phyloP scores from a whole-genome alignment of 1,284 basidiomycete genomes.

The Tylopilus sp. region DNA sequence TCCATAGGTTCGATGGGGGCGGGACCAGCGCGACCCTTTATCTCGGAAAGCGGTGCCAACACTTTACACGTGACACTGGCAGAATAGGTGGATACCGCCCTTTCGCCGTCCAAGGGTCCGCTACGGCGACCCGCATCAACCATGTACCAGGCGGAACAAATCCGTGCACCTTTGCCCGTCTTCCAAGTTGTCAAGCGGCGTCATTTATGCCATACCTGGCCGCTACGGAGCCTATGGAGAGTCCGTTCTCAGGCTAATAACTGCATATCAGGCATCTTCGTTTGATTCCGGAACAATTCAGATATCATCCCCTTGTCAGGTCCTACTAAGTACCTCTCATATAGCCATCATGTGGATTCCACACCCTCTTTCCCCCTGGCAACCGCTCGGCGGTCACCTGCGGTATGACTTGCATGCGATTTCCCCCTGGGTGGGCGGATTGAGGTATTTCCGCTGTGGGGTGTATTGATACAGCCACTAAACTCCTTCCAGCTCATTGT shows the following conservation, averaged over 20 bases:
- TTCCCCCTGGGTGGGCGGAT: no score
- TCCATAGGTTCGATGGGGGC: slow-evolving; percentile 15
- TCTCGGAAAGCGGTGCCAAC: no score
- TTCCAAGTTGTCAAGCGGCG: slow-evolving; percentile 1
- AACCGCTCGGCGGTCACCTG: not conserved
- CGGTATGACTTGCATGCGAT: not conserved
- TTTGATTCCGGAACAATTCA: no score
- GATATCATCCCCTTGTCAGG: no score
- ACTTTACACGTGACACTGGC: not conserved
- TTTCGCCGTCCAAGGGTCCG: no score
- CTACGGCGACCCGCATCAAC: no score
- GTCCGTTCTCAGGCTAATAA: not conserved
- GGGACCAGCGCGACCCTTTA: no score
- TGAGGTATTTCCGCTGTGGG: not conserved
- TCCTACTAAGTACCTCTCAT: no score
- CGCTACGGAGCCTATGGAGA: not conserved
- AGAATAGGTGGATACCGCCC: no score
- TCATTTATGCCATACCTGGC: slow-evolving; percentile 11
- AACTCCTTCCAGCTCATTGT: not conserved
- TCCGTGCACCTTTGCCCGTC: not conserved
- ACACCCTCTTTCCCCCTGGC: not conserved
- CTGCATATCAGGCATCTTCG: not conserved
- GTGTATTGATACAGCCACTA: not conserved
- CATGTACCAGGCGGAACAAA: no score
- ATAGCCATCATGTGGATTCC: not conserved